Evolutionary conservation across 495 filamentous ascomycete genomes (phyloP), one percentile per base, ranked within the genome.

Genomic region (Aspergillus carlsbadensis): DNA sequence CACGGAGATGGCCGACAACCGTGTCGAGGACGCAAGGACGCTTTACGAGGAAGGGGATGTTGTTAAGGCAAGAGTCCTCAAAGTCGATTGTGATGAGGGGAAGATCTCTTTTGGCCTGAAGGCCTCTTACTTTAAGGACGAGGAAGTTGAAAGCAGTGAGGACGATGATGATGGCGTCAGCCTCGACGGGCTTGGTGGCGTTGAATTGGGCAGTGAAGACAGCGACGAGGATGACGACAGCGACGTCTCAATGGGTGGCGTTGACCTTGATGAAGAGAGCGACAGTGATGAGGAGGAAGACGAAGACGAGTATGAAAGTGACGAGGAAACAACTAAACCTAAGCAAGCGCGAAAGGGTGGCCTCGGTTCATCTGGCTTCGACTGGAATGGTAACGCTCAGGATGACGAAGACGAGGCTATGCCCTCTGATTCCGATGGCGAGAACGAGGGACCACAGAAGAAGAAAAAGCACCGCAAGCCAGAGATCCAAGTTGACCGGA

Each of bases 81-180:
- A 85, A 64, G 77, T 98, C 24, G 87, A 98, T 61, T 57, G 65
- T 14, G 76, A 86, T 56, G 84, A 85, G 68, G 84, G 82, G 64
- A 85, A 88, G 61, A 86, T 98, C 59, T 92, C 79, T 53, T 90
- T 98, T 65, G 90, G 93, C 0, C 72, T 98, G 22, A 98, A 98
- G 72, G 90, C 93, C 33, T 92, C 90, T 2, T 93, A 95, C 66
- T 92, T 98, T 62, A 78, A 87, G 29, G 78, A 85, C 48, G 79
- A 75, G 15, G 83, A 81, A 5, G 87, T 83, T 58, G 79, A 79
- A 10, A 80, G 77, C 51, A 69, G 65, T 35, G 79, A 78, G 20
- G 76, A 78, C 26, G 77, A 74, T 17, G 79, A 79, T 44, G 72
- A 58, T 10, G 78, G 78, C 26, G 73, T 71, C 33, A 75, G 70